Conservation (phyloP, 768 basidiomycete genomes). For the Suillus weaverae region DNA sequence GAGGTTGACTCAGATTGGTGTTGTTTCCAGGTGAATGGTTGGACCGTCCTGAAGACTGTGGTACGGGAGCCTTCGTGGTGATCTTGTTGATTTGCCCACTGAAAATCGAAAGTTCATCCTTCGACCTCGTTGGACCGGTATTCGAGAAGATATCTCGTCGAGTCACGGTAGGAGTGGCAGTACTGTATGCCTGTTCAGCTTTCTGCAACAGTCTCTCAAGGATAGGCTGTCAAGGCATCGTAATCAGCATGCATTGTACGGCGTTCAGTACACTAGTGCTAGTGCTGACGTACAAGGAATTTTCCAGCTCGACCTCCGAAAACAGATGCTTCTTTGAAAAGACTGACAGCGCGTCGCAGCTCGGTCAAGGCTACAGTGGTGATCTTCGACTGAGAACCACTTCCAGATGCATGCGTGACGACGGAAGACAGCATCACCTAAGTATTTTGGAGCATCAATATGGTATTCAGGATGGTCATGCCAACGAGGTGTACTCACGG, state of each 20-base stretch:
- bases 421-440: constrained; percentile 78
- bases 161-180: constrained; percentile 44
- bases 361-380: constrained; percentile 71
- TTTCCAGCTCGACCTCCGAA: constrained; percentile 69
- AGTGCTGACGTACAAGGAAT: constrained; percentile 53
- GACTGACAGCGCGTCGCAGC: constrained; percentile 55
- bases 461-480: constrained; percentile 2
- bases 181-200: constrained; percentile 53
- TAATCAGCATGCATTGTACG: neutral
- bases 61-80: constrained; percentile 41
- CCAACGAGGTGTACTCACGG: constrained; percentile 40
- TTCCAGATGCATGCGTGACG: constrained; percentile 61
- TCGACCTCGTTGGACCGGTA: constrained; percentile 43
- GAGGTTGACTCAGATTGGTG: constrained; percentile 12
- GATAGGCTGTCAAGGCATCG: constrained; percentile 51
- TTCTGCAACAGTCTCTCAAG: constrained; percentile 60
- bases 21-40: constrained; percentile 14
- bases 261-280: neutral
- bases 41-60: constrained; percentile 12
- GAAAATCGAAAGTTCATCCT: constrained; percentile 75
- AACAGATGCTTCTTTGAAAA: constrained; percentile 63
- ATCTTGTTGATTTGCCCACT: constrained; percentile 73
- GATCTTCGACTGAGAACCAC: constrained; percentile 54
- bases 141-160: constrained; percentile 59
- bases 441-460: constrained; percentile 5